phyloP scores from a whole-genome alignment of 768 basidiomycete species.

The Suillus weaverae region DNA sequence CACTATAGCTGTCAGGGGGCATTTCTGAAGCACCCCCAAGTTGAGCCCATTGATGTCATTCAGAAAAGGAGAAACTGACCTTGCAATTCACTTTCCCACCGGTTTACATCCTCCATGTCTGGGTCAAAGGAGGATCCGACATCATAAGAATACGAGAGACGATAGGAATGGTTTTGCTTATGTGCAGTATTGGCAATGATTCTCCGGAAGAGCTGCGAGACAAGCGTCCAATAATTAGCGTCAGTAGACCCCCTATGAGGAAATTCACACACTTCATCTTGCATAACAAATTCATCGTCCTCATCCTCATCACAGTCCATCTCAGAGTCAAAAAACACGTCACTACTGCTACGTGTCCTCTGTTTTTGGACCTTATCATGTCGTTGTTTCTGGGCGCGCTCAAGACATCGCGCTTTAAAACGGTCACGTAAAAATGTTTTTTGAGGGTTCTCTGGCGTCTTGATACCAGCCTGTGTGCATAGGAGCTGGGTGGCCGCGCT shows the following conservation, averaged over 20 bases:
- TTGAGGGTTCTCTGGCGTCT: slow-evolving; percentile 44
- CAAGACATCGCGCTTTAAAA: slow-evolving; percentile 61
- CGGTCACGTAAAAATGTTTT: slow-evolving; percentile 58
- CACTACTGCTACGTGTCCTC: slow-evolving; percentile 44
- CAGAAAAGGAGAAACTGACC: slow-evolving; percentile 32
- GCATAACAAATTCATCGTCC: slow-evolving; percentile 57
- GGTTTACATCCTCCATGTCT: slow-evolving; percentile 58
- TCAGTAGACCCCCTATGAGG: slow-evolving; percentile 13
- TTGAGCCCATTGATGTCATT: neutral
- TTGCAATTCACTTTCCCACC: slow-evolving; percentile 60
- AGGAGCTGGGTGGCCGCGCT: slow-evolving; percentile 17
- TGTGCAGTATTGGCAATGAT: slow-evolving; percentile 57
- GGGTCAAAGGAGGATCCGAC: slow-evolving; percentile 81
- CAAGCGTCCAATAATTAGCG: neutral
- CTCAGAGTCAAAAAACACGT: slow-evolving; percentile 44
- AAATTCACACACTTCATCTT: slow-evolving; percentile 53
- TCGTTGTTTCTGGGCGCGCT: slow-evolving; percentile 58
- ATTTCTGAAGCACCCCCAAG: neutral
- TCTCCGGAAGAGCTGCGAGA: slow-evolving; percentile 60
- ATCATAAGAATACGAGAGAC: slow-evolving; percentile 62
- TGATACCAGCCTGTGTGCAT: slow-evolving; percentile 13
- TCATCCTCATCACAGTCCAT: slow-evolving; percentile 58
- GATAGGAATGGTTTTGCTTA: slow-evolving; percentile 52
- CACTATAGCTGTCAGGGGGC: slow-evolving; percentile 8
- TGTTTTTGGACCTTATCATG: slow-evolving; percentile 34